These are phyloP conservation scores for Aspergillus uvarum DNA, from an alignment of 2,329 filamentous ascomycete species.

Conservation along the genomic window DNA sequence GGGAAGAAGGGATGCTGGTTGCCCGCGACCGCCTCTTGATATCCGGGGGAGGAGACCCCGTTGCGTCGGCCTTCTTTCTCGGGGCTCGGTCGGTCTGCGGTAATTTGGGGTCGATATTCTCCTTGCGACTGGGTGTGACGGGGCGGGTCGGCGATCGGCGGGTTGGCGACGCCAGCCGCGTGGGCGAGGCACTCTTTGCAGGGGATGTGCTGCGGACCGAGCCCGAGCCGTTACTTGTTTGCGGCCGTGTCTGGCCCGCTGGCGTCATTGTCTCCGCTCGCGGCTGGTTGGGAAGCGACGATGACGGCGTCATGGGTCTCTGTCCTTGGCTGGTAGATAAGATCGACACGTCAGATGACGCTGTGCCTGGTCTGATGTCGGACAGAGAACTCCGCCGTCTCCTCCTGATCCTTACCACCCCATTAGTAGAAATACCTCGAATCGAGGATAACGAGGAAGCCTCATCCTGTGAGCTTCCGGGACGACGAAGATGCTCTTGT, in stretches of 20 bases:
- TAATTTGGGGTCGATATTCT: conserved; percentile 40
- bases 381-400: conserved; percentile 91
- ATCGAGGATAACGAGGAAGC: conserved; percentile 49
- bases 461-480: conserved; percentile 50
- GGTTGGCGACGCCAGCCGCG: conserved; percentile 32
- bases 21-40: conserved; percentile 48
- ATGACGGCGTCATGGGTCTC: conserved; percentile 38
- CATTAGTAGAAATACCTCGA: conserved; percentile 50
- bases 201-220: conserved; percentile 34
- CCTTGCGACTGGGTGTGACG: conserved; percentile 39
- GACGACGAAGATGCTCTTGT: conserved; percentile 47
- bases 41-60: conserved; percentile 38
- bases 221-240: conserved; percentile 29
- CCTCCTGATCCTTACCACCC: conserved; percentile 54
- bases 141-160: conserved; percentile 34
- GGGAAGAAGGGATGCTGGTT: conserved; percentile 53
- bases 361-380: conserved; percentile 72
- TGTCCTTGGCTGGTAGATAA: conserved; percentile 35
- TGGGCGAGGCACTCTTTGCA: conserved; percentile 31
- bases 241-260: conserved; percentile 30
- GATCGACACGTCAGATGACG: conserved; percentile 52
- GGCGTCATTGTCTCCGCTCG: conserved; percentile 31
- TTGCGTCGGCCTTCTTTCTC: conserved; percentile 34
- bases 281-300: conserved; percentile 26
- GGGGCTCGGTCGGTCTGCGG: conserved; percentile 33